Evolutionary conservation across 1,284 basidiomycete species (phyloP).

Genomic region (Golubevia sp.): DNA sequence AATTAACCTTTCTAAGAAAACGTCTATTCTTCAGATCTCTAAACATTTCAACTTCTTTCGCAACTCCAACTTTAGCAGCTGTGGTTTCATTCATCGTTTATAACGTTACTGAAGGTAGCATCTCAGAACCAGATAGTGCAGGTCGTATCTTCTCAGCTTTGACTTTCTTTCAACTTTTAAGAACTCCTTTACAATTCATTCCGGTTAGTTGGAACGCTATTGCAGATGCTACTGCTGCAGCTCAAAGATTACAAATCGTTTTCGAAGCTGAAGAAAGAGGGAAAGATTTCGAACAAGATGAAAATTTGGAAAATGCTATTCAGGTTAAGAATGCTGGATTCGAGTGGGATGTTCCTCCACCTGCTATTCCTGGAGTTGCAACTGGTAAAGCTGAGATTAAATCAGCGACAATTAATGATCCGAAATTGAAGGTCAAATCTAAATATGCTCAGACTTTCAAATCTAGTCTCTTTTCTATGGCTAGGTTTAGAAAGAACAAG

Average conservation of each 20-base stretch:
- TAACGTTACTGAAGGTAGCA: slow-evolving; percentile 14
- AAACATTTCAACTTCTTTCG: slow-evolving; percentile 29
- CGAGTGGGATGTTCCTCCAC: slow-evolving; percentile 78
- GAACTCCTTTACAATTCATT: slow-evolving; percentile 61
- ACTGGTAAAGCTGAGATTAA: not conserved
- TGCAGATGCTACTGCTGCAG: slow-evolving; percentile 69
- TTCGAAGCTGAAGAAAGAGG: slow-evolving; percentile 78
- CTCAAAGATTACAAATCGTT: slow-evolving; percentile 65
- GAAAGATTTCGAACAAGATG: slow-evolving; percentile 68
- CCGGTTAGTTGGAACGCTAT: slow-evolving; percentile 77
- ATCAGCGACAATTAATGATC: not conserved
- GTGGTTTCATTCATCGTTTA: slow-evolving; percentile 32
- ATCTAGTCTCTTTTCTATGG: not conserved
- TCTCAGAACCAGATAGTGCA: slow-evolving; percentile 14
- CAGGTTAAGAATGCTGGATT: slow-evolving; percentile 74
- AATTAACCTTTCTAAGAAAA: slow-evolving; percentile 60
- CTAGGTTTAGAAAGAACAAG: not conserved
- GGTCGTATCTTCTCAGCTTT: slow-evolving; percentile 29
- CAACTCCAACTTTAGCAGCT: slow-evolving; percentile 28
- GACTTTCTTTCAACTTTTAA: slow-evolving; percentile 18
- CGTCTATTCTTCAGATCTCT: slow-evolving; percentile 24
- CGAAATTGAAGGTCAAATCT: not conserved
- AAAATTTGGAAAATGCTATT: slow-evolving; percentile 69
- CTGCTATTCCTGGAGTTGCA: slow-evolving; percentile 59
- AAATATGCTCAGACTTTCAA: not conserved